Base-by-base conservation (phyloP, 805 yeast species). In the Schwanniomyces polymorphus region DNA sequence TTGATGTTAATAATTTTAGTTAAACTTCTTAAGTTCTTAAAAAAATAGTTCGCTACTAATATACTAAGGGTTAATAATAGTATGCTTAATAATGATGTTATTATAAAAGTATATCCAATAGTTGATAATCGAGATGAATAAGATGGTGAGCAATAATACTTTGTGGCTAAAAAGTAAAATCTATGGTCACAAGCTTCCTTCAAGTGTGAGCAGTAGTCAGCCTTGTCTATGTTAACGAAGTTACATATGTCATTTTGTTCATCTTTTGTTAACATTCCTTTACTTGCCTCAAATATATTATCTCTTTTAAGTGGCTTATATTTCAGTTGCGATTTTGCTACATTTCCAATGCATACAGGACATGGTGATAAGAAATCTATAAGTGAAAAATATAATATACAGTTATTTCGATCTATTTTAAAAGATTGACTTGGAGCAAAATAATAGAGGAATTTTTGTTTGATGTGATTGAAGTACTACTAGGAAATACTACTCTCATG, bases 11-110 rank as follows among this genome's bases (percentile, higher is more conserved):
- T 46, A 2, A 46, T 41, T 1, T 48, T 53, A 7, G 72, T 58
- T 7, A 70, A 46, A 23, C 56, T 55, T 37, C 67, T 63, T 6
- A 71, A 55, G 33, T 67, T 62, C 21, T 55, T 54, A 39, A 70
- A 64, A 9, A 72, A 52, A 44, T 60, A 72, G 41, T 62, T 67
- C 23, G 75, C 63, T 14, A 69, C 68, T 23, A 70, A 53, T 6
- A 69, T 52, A 45, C 75, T 65, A 16, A 71, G 54, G 11, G 65
- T 48, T 0, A 58, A 41, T 21, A 70, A 52, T 6, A 62, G 48
- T 4, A 58, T 37, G 1, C 52, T 31, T 12, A 68, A 38, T 6
- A 43, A 41, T 3, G 49, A 8, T 9, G 62, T 29, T 14, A 64
- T 39, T 2, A 45, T 34, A 7, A 50, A 12, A 4, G 61, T 56